Evolutionary conservation across 169 alveolate genomes (phyloP).

Genomic region (Haemoproteus tartakovskyi): DNA sequence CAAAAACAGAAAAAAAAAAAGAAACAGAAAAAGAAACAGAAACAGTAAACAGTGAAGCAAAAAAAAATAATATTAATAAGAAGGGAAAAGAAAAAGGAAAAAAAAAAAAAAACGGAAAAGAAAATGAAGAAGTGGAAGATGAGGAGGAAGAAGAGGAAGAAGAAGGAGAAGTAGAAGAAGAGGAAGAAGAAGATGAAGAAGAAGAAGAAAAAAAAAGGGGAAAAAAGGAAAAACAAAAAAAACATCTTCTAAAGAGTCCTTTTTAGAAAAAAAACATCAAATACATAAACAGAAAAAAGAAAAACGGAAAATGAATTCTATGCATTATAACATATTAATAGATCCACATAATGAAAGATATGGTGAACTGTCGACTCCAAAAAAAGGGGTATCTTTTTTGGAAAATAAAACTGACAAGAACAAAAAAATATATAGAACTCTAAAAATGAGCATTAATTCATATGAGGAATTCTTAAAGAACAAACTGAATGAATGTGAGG

Average conservation of each 20-base stretch:
- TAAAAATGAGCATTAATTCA: slow-evolving; percentile 33
- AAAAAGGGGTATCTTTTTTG: too few species aligned
- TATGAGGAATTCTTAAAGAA: slow-evolving; percentile 32
- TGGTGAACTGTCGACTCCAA: too few species aligned
- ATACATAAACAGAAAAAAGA: too few species aligned
- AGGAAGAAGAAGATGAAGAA: neutral
- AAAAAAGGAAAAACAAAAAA: neutral
- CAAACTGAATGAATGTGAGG: slow-evolving; percentile 26
- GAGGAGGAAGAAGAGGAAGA: neutral
- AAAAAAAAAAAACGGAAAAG: neutral
- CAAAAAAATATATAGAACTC: slow-evolving; percentile 10
- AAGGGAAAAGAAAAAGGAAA: neutral
- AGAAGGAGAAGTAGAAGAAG: neutral
- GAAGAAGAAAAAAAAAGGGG: neutral
- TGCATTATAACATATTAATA: too few species aligned
- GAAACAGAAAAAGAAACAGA: neutral
- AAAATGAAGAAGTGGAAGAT: neutral
- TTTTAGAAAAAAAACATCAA: neutral
- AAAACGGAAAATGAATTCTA: too few species aligned
- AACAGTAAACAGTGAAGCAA: neutral
- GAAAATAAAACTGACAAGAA: neutral
- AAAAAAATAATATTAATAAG: neutral
- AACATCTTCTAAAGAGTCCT: neutral
- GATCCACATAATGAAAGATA: too few species aligned
- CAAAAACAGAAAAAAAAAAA: neutral